A percentile compares a stretch with the other conserved stretches of the same genome.
These are phyloP conservation scores for Apostasia shenzhenica DNA, from an alignment of 106 monocot species.

Conservation along the genomic window DNA sequence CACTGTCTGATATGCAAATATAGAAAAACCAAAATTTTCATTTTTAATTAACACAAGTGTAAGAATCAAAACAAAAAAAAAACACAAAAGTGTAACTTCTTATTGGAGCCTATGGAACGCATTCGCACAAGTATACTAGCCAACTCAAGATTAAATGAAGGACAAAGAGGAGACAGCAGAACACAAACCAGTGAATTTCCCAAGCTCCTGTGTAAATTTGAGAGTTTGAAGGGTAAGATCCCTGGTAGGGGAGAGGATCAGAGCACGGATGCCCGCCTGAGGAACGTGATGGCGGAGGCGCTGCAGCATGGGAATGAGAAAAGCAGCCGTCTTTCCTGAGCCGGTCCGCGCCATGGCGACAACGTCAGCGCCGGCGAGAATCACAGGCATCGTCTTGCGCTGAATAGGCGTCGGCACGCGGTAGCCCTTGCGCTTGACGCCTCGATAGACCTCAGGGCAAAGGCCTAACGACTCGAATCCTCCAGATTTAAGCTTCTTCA, in stretches of 20 bases:
- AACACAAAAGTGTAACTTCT: no score
- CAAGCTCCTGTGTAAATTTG: slow-evolving; percentile 91
- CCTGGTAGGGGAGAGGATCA: slow-evolving; percentile 84
- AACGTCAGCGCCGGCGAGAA: slow-evolving; percentile 75
- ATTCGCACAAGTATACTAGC: not conserved
- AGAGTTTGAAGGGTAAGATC: slow-evolving; percentile 90
- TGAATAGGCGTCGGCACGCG: slow-evolving; percentile 89
- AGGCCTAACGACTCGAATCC: slow-evolving; percentile 90
- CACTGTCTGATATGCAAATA: no score
- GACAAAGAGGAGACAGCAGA: not conserved
- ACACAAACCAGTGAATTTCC: slow-evolving; percentile 64
- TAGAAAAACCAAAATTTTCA: no score
- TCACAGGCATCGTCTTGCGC: slow-evolving; percentile 84
- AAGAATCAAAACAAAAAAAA: no score
- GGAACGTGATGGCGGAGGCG: slow-evolving; percentile 64
- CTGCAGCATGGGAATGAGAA: slow-evolving; percentile 83
- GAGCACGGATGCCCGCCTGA: slow-evolving; percentile 58
- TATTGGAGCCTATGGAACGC: not conserved
- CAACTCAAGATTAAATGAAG: not conserved
- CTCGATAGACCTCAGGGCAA: slow-evolving; percentile 50
- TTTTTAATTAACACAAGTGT: no score
- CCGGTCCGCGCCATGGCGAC: slow-evolving; percentile 97
- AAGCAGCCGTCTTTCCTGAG: slow-evolving; percentile 95
- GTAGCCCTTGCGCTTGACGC: slow-evolving; percentile 81
- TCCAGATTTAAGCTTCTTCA: slow-evolving; percentile 68